These are phyloP conservation scores for Dalbergia cochinchinensis DNA, from an alignment of 306 rosid species.

Conservation along the genomic window DNA sequence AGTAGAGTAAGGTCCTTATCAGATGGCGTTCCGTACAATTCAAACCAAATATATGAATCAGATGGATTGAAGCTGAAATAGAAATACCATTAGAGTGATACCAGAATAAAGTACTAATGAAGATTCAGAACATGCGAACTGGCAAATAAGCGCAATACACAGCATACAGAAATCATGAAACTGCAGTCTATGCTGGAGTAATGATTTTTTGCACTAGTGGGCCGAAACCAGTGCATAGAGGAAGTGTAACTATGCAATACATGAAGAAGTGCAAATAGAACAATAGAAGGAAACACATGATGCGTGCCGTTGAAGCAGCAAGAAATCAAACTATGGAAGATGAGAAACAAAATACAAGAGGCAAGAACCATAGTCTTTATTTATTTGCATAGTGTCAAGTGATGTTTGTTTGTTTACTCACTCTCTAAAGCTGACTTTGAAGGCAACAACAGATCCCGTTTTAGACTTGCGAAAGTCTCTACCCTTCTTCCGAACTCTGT, in stretches of 20 bases:
- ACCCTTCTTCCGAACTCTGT: slow-evolving; percentile 84
- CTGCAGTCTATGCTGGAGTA: background rate
- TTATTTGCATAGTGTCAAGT: background rate
- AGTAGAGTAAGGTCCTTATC: slow-evolving; percentile 79
- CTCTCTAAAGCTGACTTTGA: slow-evolving; percentile 98
- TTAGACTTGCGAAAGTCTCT: slow-evolving; percentile 78
- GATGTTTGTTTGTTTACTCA: slow-evolving; percentile 55
- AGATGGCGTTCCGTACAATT: slow-evolving; percentile 82
- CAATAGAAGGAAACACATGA: background rate
- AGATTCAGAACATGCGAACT: slow-evolving; percentile 24
- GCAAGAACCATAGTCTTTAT: background rate
- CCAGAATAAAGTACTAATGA: background rate
- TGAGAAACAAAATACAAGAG: background rate
- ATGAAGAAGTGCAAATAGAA: background rate
- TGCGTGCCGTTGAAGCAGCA: background rate
- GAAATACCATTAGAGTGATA: slow-evolving; percentile 33
- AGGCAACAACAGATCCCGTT: slow-evolving; percentile 87
- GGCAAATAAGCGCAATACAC: background rate
- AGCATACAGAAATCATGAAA: background rate
- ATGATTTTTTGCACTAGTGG: background rate
- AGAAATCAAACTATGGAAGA: background rate
- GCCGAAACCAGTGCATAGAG: background rate
- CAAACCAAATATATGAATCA: slow-evolving; percentile 91
- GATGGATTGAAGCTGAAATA: slow-evolving; percentile 86
- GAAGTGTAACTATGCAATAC: background rate